Conservation (phyloP, 2,329 filamentous ascomycete species). For the Hypoxylon sp. region DNA sequence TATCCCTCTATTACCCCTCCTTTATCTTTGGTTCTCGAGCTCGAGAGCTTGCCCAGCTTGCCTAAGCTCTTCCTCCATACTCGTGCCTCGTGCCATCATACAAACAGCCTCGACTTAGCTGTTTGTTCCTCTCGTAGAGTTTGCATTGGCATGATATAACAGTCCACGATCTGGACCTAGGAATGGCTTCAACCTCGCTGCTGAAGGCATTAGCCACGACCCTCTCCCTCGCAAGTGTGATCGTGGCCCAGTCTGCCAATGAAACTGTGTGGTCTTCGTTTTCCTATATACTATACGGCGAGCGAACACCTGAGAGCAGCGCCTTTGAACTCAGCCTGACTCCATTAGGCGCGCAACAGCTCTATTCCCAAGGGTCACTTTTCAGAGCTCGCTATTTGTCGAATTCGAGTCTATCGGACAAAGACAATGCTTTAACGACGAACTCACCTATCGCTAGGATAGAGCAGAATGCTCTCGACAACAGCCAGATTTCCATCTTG, state of each 20-base stretch:
- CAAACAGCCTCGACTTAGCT: background rate
- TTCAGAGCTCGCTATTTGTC: conserved; percentile 64
- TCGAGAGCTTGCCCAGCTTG: conserved; percentile 18
- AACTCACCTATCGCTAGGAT: conserved; percentile 58
- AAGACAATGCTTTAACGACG: conserved; percentile 46
- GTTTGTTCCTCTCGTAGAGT: conserved; percentile 7
- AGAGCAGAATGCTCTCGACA: conserved; percentile 59
- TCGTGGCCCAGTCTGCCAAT: conserved; percentile 49
- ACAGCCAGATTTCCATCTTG: conserved; percentile 58
- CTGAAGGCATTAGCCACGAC: conserved; percentile 32
- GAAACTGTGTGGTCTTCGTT: conserved; percentile 63
- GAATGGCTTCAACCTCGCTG: conserved; percentile 36
- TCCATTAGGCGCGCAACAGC: conserved; percentile 65
- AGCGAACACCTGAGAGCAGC: conserved; percentile 60
- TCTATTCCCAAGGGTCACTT: conserved; percentile 60
- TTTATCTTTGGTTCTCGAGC: conserved; percentile 26
- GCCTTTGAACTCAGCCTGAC: conserved; percentile 56
- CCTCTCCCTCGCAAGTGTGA: conserved; percentile 40
- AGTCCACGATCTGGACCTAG: conserved; percentile 7
- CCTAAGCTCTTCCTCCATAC: conserved; percentile 13
- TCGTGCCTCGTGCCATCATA: conserved; percentile 11
- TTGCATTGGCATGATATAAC: conserved; percentile 7
- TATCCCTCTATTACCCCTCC: conserved; percentile 36
- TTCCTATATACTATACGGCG: conserved; percentile 64
- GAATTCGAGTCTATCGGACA: conserved; percentile 40